phyloP scores from a whole-genome alignment of 2,329 filamentous ascomycete genomes.

The Ophiostoma novo-ulmi region DNA sequence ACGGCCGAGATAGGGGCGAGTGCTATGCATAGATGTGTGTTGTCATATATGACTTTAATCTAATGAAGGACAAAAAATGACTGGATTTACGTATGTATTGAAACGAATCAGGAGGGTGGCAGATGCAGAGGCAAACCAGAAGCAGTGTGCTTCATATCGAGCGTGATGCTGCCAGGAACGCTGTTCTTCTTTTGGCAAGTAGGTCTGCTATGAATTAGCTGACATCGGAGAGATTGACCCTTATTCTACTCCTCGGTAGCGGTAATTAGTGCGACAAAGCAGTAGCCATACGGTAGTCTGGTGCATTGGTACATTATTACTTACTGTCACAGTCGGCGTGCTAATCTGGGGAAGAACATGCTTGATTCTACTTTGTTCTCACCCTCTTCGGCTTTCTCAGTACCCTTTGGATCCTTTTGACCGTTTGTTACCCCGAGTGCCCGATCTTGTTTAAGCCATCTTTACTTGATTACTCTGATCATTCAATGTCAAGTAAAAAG shows the following conservation, averaged over 20 bases:
- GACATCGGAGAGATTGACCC: not conserved
- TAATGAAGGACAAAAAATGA: not conserved
- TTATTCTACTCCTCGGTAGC: not conserved
- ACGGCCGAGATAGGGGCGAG: conserved; percentile 27
- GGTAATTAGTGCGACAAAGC: not conserved
- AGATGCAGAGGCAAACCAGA: not conserved
- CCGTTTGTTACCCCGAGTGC: not conserved
- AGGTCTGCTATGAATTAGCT: not conserved
- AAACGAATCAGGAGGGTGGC: not conserved
- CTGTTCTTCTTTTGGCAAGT: not conserved
- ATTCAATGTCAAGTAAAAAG: not conserved
- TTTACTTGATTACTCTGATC: not conserved
- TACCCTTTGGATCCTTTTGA: not conserved
- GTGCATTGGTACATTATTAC: not conserved
- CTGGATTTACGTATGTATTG: not conserved
- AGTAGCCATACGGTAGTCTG: not conserved
- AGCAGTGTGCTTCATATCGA: not conserved
- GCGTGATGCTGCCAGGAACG: not conserved
- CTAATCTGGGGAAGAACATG: not conserved
- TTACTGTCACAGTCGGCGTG: not conserved
- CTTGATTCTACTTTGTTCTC: not conserved
- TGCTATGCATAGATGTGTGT: not conserved
- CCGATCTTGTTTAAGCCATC: not conserved
- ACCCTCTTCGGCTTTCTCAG: not conserved
- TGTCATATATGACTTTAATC: not conserved